These are phyloP conservation scores for Cladosporium sp. DNA, from an alignment of 2,329 filamentous ascomycete species.

Conservation along the genomic window DNA sequence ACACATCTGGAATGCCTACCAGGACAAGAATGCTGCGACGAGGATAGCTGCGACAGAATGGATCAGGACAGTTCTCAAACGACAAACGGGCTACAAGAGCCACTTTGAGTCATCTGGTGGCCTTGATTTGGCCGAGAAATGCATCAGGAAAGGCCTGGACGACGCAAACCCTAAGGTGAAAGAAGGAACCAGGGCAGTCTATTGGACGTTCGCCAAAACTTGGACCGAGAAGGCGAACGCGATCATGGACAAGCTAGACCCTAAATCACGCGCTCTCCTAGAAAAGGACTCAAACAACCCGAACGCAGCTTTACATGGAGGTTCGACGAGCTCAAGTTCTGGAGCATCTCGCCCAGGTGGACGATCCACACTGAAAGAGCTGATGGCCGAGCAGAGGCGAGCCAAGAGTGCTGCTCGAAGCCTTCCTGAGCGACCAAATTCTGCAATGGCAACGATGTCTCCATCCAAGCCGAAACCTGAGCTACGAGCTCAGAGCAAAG, in stretches of 20 bases:
- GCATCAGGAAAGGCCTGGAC: constrained; percentile 79
- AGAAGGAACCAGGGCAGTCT: constrained; percentile 78
- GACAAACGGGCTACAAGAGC: constrained; percentile 72
- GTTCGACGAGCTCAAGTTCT: constrained; percentile 32
- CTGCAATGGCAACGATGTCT: constrained; percentile 52
- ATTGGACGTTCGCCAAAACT: constrained; percentile 74
- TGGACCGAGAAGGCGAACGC: constrained; percentile 75
- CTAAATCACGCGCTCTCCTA: constrained; percentile 72
- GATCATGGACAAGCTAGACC: constrained; percentile 74
- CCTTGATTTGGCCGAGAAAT: constrained; percentile 78
- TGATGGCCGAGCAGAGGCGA: constrained; percentile 71
- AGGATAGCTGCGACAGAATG: constrained; percentile 74
- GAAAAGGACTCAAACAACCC: constrained; percentile 82
- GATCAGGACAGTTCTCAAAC: constrained; percentile 76
- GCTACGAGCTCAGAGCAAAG: constrained; percentile 21
- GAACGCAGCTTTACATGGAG: constrained; percentile 44
- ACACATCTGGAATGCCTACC: constrained; percentile 74
- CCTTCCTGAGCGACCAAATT: constrained; percentile 52
- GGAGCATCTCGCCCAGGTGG: constrained; percentile 26
- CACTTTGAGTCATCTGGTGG: constrained; percentile 82
- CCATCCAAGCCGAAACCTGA: constrained; percentile 38
- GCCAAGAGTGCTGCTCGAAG: constrained; percentile 48
- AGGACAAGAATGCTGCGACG: constrained; percentile 91
- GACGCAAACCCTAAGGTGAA: constrained; percentile 89
- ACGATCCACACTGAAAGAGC: constrained; percentile 67